A percentile compares a stretch with the other conserved stretches of the same genome.
Conservation (phyloP, 2,329 filamentous ascomycete species). For the Colletotrichum sp. region DNA sequence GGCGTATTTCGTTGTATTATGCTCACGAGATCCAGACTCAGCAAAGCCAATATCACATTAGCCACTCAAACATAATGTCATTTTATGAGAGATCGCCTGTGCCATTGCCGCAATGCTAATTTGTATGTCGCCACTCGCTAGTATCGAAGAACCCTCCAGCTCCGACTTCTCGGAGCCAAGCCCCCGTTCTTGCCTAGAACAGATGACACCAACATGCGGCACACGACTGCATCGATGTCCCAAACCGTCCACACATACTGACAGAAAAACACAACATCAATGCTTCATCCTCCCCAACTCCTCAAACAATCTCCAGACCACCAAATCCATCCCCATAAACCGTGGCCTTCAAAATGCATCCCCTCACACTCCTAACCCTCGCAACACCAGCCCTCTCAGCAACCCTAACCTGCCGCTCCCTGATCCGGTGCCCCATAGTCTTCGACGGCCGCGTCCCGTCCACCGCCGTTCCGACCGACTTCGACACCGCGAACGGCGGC, state of each 20-base stretch:
- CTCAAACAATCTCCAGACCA: rapidly evolving
- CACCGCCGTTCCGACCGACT: conserved; percentile 28
- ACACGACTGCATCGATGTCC: neutral
- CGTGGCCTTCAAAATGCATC: neutral
- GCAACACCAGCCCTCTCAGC: neutral
- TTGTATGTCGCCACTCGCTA: neutral
- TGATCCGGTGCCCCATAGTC: conserved; percentile 36
- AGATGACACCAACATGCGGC: neutral
- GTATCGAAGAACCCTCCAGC: neutral
- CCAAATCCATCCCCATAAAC: neutral
- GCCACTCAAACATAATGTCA: too few species aligned
- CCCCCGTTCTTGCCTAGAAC: neutral
- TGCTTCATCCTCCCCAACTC: neutral
- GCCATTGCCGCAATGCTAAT: too few species aligned
- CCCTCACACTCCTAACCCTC: neutral
- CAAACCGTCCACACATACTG: neutral
- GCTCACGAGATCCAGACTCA: too few species aligned
- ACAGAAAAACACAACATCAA: neutral
- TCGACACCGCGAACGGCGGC: conserved; percentile 32
- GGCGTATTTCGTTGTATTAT: too few species aligned
- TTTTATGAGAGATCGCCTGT: too few species aligned
- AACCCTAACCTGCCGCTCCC: neutral
- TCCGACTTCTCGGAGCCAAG: neutral
- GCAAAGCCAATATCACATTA: too few species aligned
- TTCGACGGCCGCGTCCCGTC: conserved; percentile 40